phyloP scores from a whole-genome alignment of 129 eudicot species.

The Centaurea solstitialis region DNA sequence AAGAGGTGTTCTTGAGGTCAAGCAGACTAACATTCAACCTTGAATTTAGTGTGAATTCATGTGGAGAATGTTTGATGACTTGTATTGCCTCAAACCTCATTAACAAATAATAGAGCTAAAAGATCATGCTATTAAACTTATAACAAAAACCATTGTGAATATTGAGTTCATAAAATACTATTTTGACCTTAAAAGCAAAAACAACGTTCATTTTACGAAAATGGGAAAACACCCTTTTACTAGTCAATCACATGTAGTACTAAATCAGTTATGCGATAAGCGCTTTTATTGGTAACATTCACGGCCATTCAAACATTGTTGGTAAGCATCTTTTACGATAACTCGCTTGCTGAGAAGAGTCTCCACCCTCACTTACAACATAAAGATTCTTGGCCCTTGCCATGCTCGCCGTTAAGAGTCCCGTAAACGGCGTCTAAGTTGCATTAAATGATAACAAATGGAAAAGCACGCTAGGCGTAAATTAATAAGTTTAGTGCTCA shows the following conservation, averaged over 20 bases:
- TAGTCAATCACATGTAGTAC: no score
- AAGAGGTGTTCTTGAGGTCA: no score
- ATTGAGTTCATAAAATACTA: background rate
- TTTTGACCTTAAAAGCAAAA: no score
- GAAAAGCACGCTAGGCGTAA: background rate
- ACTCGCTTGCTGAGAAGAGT: no score
- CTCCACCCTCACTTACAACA: no score
- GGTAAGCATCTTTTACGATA: background rate
- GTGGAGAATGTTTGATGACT: background rate
- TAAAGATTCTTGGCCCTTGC: no score
- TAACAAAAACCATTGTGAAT: background rate
- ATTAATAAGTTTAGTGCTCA: constrained; percentile 12
- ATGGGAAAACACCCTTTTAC: no score
- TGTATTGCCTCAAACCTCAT: background rate
- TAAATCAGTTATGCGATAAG: background rate
- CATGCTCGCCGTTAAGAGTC: background rate
- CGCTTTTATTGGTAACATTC: background rate
- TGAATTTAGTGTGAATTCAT: background rate
- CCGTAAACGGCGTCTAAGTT: background rate
- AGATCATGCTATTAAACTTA: background rate
- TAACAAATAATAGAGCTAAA: background rate
- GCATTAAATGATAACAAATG: background rate
- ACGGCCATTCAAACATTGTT: no score
- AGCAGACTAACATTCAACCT: background rate
- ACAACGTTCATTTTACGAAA: background rate